Conservation (phyloP, 306 rosid species). For the Fragaria vesca region DNA sequence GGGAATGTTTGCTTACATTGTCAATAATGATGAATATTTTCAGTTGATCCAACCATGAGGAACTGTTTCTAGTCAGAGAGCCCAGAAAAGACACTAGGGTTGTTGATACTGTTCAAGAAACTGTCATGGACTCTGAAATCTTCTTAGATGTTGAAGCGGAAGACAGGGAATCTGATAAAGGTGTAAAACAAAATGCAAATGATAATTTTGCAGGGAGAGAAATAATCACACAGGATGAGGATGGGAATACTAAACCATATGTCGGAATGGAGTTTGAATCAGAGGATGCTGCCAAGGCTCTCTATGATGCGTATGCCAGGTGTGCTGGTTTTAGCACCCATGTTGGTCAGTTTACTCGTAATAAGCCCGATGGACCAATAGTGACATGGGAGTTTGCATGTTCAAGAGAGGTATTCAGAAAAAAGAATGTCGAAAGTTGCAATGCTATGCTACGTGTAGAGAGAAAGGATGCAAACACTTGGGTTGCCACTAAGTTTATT, state of each 20-base stretch:
- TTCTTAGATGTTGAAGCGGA: constrained; percentile 41
- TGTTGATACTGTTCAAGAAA: constrained; percentile 7
- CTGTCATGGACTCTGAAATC: constrained; percentile 47
- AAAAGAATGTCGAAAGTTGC: constrained; percentile 70
- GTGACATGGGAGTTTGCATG: constrained; percentile 71
- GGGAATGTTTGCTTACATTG: background rate
- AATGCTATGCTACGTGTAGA: constrained; percentile 72
- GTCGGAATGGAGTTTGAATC: constrained; percentile 70
- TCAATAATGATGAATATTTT: constrained; percentile 4
- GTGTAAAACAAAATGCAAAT: constrained; percentile 25
- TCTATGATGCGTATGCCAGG: constrained; percentile 64
- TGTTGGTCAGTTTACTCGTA: constrained; percentile 64
- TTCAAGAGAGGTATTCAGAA: constrained; percentile 63
- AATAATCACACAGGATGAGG: constrained; percentile 35
- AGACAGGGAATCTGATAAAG: constrained; percentile 33
- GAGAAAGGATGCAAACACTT: constrained; percentile 49
- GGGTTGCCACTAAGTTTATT: constrained; percentile 66
- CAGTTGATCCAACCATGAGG: constrained; percentile 13
- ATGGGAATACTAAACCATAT: constrained; percentile 46
- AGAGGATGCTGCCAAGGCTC: constrained; percentile 61
- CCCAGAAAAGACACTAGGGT: constrained; percentile 25
- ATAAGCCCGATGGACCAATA: constrained; percentile 75
- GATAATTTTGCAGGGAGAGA: constrained; percentile 40
- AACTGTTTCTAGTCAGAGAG: constrained; percentile 26
- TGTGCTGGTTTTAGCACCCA: constrained; percentile 56